A percentile compares a stretch with the other conserved stretches of the same genome.
phyloP scores from a whole-genome alignment of 345 rosid species.

The Gossypium stocksii region DNA sequence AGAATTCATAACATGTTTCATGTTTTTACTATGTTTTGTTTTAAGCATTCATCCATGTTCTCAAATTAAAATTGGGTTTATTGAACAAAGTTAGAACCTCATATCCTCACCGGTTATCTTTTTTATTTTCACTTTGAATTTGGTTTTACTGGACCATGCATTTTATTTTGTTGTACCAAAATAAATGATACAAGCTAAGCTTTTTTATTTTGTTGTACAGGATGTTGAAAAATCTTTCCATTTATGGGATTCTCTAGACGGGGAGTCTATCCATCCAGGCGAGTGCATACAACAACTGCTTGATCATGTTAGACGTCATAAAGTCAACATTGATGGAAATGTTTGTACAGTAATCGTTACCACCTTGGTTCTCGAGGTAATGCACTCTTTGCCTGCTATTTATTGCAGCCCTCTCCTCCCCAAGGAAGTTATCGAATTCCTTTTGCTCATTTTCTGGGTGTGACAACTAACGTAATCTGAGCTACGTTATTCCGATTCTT shows the following conservation, averaged over 20 bases:
- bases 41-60: neutral
- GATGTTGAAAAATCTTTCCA: constrained; percentile 79
- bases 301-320: constrained; percentile 87
- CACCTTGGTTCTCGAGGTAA: constrained; percentile 98
- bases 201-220: constrained; percentile 30
- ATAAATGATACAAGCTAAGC: neutral
- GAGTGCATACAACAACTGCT: constrained; percentile 95
- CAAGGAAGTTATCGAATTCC: neutral
- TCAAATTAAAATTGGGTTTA: neutral
- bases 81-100: neutral
- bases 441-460: neutral
- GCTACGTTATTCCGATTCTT: neutral
- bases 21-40: neutral
- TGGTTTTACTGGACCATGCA: neutral
- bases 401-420: neutral
- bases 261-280: constrained; percentile 85
- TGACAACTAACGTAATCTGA: neutral
- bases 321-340: constrained; percentile 89
- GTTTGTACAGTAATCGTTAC: constrained; percentile 98
- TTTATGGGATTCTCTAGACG: constrained; percentile 89
- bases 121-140: too few relatives aligned
- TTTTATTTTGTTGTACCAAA: neutral
- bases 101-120: neutral
- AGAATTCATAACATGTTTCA: neutral
- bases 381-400: constrained; percentile 12